These are phyloP conservation scores for Umbilicus rupestris DNA, from an alignment of 164 flowering plant genomes.

Conservation along the genomic window DNA sequence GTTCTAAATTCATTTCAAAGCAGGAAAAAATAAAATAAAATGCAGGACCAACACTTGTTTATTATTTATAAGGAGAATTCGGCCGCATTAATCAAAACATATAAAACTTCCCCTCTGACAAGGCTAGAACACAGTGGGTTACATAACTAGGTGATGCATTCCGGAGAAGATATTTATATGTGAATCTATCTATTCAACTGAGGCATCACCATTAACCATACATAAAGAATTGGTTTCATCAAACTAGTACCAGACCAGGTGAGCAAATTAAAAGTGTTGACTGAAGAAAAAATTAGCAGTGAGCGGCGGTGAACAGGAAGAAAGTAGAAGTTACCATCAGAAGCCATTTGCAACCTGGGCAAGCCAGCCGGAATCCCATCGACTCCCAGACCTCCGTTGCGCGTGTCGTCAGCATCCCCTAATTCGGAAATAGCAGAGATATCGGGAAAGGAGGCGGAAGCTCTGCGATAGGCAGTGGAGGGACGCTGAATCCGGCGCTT, in stretches of 20 bases:
- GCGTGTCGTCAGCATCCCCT: conserved; percentile 27
- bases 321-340: conserved; percentile 48
- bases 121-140: no score
- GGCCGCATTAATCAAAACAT: no score
- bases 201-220: no score
- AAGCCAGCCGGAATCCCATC: conserved; percentile 72
- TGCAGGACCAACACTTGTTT: no score
- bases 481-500: conserved; percentile 29
- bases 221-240: no score
- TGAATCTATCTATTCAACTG: no score
- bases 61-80: no score
- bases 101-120: no score
- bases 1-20: no score
- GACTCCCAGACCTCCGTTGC: conserved; percentile 40
- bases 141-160: no score
- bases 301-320: not conserved
- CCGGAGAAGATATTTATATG: no score
- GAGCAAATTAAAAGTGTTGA: not conserved
- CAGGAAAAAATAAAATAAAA: no score
- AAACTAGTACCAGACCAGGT: not conserved
- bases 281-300: conserved; percentile 13
- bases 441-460: conserved; percentile 31
- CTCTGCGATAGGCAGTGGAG: conserved; percentile 21
- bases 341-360: conserved; percentile 61
- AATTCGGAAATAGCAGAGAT: conserved; percentile 23